Percentiles rank a stretch among this genome's conserved stretches.
Conservation (phyloP, 2,329 filamentous ascomycete genomes). For the Apiospora saccharicola region DNA sequence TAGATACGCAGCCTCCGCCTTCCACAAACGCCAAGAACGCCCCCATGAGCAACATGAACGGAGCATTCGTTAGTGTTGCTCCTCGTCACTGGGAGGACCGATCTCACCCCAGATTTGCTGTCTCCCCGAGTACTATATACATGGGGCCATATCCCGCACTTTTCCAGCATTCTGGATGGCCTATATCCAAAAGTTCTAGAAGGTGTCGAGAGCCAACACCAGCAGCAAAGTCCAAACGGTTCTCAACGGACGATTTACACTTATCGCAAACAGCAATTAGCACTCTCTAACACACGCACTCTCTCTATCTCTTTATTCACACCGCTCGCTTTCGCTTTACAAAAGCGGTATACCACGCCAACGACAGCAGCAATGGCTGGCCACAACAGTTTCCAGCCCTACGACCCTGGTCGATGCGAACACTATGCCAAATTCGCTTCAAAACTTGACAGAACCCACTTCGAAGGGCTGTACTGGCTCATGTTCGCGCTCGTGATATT, state of each 20-base stretch:
- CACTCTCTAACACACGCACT: background rate
- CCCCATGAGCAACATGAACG: background rate
- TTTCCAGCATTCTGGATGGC: background rate
- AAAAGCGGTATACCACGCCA: background rate
- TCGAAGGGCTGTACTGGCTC: conserved; percentile 51
- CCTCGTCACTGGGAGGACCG: background rate
- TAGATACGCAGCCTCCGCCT: background rate
- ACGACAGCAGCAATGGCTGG: conserved; percentile 44
- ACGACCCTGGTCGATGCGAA: conserved; percentile 43
- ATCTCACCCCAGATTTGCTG: background rate
- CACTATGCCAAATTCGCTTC: conserved; percentile 51
- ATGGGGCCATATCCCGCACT: background rate
- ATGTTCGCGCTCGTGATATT: conserved; percentile 48
- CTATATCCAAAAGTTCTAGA: conserved; percentile 2
- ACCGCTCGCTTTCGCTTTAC: background rate
- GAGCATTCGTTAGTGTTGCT: background rate
- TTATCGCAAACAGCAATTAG: background rate
- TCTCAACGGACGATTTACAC: background rate
- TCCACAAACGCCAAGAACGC: background rate
- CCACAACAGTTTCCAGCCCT: conserved; percentile 38
- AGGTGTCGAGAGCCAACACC: background rate
- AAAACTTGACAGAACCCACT: conserved; percentile 44
- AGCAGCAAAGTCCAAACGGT: conserved; percentile 17
- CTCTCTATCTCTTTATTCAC: background rate
- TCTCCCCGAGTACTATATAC: conserved; percentile 7